phyloP scores from a whole-genome alignment of 1,284 basidiomycete genomes.

The Trichosporon ovoides region DNA sequence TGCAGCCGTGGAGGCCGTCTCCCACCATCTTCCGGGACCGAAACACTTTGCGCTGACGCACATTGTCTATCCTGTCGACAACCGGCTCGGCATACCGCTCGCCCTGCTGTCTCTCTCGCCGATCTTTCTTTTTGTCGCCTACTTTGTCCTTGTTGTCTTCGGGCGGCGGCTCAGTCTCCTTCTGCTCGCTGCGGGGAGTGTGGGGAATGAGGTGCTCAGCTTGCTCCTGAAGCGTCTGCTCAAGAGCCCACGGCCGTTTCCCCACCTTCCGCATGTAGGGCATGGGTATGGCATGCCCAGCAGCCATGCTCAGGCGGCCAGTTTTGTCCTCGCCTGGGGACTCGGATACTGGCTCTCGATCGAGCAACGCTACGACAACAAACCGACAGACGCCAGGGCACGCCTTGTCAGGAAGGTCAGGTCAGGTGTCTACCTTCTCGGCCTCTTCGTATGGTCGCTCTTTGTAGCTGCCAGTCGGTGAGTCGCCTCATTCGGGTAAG shows the following conservation, averaged over 20 bases:
- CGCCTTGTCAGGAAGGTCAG: constrained; percentile 20
- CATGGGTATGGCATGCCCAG: constrained; percentile 47
- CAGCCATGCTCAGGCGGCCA: constrained; percentile 45
- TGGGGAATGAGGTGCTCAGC: constrained; percentile 40
- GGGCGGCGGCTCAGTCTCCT: constrained; percentile 37
- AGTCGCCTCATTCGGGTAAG: background rate
- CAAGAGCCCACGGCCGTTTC: constrained; percentile 22
- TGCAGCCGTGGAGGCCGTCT: constrained; percentile 35
- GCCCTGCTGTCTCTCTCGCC: constrained; percentile 45
- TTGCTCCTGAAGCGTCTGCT: constrained; percentile 32
- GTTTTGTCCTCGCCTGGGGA: constrained; percentile 41
- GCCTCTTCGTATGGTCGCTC: constrained; percentile 38
- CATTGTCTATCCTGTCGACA: constrained; percentile 40
- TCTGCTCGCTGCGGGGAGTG: constrained; percentile 34
- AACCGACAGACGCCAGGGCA: background rate
- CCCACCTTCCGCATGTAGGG: constrained; percentile 25
- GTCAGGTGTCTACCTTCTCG: constrained; percentile 32
- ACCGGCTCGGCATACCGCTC: constrained; percentile 41
- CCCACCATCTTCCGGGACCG: constrained; percentile 12
- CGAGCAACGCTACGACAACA: constrained; percentile 11
- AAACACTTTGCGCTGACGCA: constrained; percentile 45
- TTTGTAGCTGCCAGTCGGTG: constrained; percentile 25
- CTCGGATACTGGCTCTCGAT: constrained; percentile 31
- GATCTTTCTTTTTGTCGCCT: constrained; percentile 49
- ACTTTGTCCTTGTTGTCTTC: constrained; percentile 44